phyloP scores from a whole-genome alignment of 208 protist genomes.

The Porcisia deanei region DNA sequence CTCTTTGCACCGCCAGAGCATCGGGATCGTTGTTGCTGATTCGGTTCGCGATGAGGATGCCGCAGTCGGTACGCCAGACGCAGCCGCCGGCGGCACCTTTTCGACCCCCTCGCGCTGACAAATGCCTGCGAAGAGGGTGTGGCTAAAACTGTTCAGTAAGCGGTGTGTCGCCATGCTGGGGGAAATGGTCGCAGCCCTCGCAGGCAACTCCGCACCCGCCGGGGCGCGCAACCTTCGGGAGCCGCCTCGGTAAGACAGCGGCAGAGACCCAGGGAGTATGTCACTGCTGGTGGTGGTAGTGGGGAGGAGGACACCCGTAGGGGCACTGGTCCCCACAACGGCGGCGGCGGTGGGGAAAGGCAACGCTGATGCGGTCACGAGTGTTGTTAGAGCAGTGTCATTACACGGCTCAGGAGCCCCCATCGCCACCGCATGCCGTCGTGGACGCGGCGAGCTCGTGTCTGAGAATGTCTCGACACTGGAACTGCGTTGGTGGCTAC shows the following conservation, averaged over 20 bases:
- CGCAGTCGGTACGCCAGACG: not conserved
- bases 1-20: slow-evolving; percentile 27
- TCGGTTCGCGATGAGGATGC: not conserved
- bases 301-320: not conserved
- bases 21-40: not conserved
- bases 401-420: not conserved
- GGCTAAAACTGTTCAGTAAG: slow-evolving; percentile 68
- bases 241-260: not conserved
- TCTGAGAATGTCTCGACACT: slow-evolving; percentile 3
- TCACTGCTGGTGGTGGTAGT: not conserved
- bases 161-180: slow-evolving; percentile 60
- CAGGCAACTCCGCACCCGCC: not conserved
- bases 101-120: slow-evolving; percentile 18
- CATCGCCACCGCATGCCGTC: not conserved
- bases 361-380: not conserved
- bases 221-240: not conserved
- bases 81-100: not conserved
- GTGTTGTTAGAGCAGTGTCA: slow-evolving; percentile 11
- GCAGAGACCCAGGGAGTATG: not conserved
- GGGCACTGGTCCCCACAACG: not conserved
- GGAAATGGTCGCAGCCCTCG: not conserved
- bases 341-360: not conserved
- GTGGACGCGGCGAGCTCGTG: not conserved
- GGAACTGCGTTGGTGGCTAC: not conserved
- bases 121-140: slow-evolving; percentile 56